Percentiles rank a stretch among this genome's conserved stretches.
These are phyloP conservation scores for Hydrangea macrophylla DNA, from an alignment of 148 eudicot genomes.

Conservation along the genomic window DNA sequence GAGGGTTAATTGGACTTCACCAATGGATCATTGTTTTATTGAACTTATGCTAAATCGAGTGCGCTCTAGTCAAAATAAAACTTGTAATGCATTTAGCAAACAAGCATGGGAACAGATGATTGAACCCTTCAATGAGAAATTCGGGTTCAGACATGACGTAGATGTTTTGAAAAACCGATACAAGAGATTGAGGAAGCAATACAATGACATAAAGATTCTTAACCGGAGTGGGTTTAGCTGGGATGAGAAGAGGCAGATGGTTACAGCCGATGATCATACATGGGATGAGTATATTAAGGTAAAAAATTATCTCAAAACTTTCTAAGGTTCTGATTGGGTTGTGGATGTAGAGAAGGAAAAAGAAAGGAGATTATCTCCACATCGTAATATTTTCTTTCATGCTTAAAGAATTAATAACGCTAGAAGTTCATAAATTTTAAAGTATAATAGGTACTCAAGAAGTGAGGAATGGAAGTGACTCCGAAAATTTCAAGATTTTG, in stretches of 20 bases:
- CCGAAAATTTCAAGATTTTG: no score
- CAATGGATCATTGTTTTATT: slow-evolving; percentile 8
- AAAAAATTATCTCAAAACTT: neutral
- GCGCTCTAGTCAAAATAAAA: slow-evolving; percentile 9
- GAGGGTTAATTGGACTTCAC: slow-evolving; percentile 8
- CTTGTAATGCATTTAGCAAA: slow-evolving; percentile 9
- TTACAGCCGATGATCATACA: neutral
- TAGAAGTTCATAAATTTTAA: no score
- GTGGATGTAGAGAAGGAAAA: no score
- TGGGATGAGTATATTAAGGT: slow-evolving; percentile 16
- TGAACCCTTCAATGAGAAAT: slow-evolving; percentile 3
- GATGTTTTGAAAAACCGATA: slow-evolving; percentile 10
- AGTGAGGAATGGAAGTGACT: no score
- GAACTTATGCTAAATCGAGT: slow-evolving; percentile 13
- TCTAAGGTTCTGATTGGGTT: no score
- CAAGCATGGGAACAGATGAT: slow-evolving; percentile 15
- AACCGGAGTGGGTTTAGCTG: slow-evolving; percentile 14
- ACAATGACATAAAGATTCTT: slow-evolving; percentile 5
- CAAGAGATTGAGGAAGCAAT: slow-evolving; percentile 14
- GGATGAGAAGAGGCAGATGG: slow-evolving; percentile 8
- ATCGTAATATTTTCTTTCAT: no score
- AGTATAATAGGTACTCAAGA: no score
- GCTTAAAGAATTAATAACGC: no score
- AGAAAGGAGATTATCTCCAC: no score
- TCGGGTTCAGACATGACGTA: slow-evolving; percentile 9